A percentile compares a stretch with the other conserved stretches of the same genome.
phyloP scores from a whole-genome alignment of 306 rosid species.

The Vigna angularis region DNA sequence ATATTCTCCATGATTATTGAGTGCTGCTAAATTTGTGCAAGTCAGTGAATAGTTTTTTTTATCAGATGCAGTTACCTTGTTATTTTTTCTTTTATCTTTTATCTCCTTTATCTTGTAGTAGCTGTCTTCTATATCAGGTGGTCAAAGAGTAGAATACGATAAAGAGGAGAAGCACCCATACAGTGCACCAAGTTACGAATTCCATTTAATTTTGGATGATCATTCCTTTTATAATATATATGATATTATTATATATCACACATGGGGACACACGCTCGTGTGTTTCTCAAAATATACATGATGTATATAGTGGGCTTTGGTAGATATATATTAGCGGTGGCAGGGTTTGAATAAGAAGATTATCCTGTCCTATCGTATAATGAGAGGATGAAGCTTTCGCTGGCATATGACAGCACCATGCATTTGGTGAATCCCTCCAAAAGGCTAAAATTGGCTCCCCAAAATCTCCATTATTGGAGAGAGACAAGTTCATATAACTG shows the following conservation, averaged over 20 bases:
- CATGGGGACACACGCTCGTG: conserved; percentile 46
- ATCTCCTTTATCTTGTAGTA: conserved; percentile 6
- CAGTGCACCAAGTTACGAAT: conserved; percentile 39
- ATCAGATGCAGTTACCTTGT: conserved; percentile 32
- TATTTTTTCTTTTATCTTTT: background rate
- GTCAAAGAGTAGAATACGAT: conserved; percentile 50
- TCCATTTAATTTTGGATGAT: conserved; percentile 28
- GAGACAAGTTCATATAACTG: conserved; percentile 15
- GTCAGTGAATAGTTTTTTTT: conserved; percentile 39
- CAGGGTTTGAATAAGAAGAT: conserved; percentile 58
- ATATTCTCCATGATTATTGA: conserved; percentile 50
- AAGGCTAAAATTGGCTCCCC: conserved; percentile 60
- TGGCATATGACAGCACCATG: conserved; percentile 58
- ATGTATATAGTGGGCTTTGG: conserved; percentile 46
- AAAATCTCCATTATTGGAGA: conserved; percentile 59
- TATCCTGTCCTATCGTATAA: conserved; percentile 52
- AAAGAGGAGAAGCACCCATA: conserved; percentile 47
- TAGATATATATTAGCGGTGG: conserved; percentile 54
- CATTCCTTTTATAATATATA: conserved; percentile 23
- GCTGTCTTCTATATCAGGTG: conserved; percentile 34
- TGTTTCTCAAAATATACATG: conserved; percentile 38
- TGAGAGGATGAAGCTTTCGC: conserved; percentile 59
- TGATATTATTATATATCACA: background rate
- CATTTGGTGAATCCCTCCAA: conserved; percentile 60
- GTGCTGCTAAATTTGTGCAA: conserved; percentile 58